Evolutionary conservation across 257 asterid species (phyloP).

Genomic region (Mentha longifolia): DNA sequence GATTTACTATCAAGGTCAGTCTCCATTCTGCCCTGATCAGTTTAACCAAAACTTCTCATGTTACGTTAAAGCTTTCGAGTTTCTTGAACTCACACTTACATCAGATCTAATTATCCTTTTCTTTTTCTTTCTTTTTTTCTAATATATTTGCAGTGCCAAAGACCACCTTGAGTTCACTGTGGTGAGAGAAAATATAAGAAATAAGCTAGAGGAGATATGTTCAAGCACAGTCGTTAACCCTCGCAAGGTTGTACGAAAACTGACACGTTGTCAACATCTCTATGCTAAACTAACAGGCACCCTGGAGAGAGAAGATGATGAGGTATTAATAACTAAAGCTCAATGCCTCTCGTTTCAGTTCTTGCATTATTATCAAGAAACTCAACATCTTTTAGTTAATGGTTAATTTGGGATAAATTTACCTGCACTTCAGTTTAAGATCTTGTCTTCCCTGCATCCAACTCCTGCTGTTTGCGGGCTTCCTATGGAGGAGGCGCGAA

Average conservation of each 20-base stretch:
- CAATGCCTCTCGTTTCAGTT: neutral
- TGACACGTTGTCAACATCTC: conserved; percentile 90
- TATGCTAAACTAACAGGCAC: conserved; percentile 78
- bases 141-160: conserved; percentile 62
- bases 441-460: conserved; percentile 92
- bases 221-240: conserved; percentile 67
- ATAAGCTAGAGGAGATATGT: conserved; percentile 81
- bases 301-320: conserved; percentile 76
- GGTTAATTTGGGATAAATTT: neutral
- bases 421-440: conserved; percentile 69
- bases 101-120: too few relatives aligned
- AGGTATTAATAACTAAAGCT: conserved; percentile 50
- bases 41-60: too few relatives aligned
- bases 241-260: conserved; percentile 80
- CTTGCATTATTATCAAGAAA: too few relatives aligned
- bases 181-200: conserved; percentile 82
- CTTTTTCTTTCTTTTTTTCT: too few relatives aligned
- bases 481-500: conserved; percentile 86
- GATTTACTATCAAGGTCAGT: conserved; percentile 88
- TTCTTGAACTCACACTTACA: conserved; percentile 16
- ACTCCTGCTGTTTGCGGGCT: conserved; percentile 99
- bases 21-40: too few relatives aligned
- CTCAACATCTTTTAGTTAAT: too few relatives aligned
- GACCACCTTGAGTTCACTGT: conserved; percentile 89
- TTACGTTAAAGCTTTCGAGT: conserved; percentile 9